These are phyloP conservation scores for Sphagnum contortum DNA, from an alignment of 225 moss, liverwort and hornwort species.

Conservation along the genomic window DNA sequence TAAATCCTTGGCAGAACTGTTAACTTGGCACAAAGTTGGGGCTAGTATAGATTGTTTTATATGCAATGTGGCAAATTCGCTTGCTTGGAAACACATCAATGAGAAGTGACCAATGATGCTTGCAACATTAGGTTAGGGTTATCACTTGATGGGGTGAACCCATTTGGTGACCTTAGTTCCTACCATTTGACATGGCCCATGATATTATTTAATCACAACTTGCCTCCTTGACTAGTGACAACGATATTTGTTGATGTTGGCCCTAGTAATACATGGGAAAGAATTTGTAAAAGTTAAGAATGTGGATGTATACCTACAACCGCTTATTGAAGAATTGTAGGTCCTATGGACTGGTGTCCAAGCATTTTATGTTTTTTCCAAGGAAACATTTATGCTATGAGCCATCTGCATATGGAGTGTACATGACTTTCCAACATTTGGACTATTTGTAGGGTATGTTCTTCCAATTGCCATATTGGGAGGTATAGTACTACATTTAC, in stretches of 20 bases:
- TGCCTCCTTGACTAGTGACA: conserved; percentile 3
- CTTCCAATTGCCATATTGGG: no score
- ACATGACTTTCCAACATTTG: neutral
- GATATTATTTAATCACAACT: neutral
- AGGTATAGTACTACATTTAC: no score
- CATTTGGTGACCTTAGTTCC: neutral
- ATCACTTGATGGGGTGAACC: conserved; percentile 2
- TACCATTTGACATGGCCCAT: neutral
- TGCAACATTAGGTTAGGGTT: neutral
- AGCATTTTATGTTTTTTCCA: neutral
- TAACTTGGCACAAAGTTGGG: neutral
- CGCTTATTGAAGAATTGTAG: conserved; percentile 5
- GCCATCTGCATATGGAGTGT: conserved; percentile 2
- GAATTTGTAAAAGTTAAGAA: conserved; percentile 1
- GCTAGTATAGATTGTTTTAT: neutral
- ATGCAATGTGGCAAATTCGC: neutral
- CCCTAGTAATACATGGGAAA: neutral
- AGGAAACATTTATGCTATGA: neutral
- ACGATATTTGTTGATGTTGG: neutral
- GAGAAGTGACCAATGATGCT: neutral
- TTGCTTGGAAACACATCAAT: neutral
- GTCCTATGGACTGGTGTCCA: neutral
- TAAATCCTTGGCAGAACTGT: neutral
- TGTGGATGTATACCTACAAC: conserved; percentile 7
- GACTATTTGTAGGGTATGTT: neutral